These are phyloP conservation scores for Boletus pseudopeckii DNA, from an alignment of 768 basidiomycete species.

Conservation along the genomic window DNA sequence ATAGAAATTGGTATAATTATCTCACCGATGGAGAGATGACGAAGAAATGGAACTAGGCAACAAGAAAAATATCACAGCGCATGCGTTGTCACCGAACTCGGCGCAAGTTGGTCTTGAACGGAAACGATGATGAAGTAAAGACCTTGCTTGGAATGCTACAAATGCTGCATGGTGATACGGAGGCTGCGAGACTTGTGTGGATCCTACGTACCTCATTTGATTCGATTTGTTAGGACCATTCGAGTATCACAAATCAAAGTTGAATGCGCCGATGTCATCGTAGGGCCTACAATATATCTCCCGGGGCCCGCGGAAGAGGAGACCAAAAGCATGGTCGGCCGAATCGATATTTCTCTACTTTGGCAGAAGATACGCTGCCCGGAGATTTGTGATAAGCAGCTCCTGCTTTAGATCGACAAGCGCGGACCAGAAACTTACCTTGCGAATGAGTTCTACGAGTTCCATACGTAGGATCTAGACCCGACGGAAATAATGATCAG, in stretches of 20 bases:
- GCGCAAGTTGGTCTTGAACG: not conserved
- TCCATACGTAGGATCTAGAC: not conserved
- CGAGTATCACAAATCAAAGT: not conserved
- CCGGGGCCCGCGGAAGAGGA: not conserved
- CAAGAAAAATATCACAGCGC: not conserved
- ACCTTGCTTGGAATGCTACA: not conserved
- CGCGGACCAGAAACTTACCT: not conserved
- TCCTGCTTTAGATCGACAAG: not conserved
- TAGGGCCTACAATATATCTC: not conserved
- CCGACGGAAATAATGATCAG: not conserved
- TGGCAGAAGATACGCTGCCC: not conserved
- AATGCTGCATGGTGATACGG: not conserved
- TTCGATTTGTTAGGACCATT: too few species aligned
- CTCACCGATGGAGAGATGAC: not conserved
- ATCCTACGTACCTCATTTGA: not conserved
- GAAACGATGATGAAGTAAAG: not conserved
- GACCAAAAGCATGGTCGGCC: not conserved
- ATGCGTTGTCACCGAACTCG: too few species aligned
- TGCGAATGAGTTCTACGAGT: not conserved
- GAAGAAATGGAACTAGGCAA: not conserved
- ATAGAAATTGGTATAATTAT: not conserved
- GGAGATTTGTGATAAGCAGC: not conserved
- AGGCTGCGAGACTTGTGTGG: not conserved
- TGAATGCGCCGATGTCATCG: not conserved
- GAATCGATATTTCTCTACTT: not conserved